Percentiles rank a stretch among this genome's conserved stretches.
These are phyloP conservation scores for Globisporangium heterothallicum DNA, from an alignment of 352 stramenopile species.

Conservation along the genomic window DNA sequence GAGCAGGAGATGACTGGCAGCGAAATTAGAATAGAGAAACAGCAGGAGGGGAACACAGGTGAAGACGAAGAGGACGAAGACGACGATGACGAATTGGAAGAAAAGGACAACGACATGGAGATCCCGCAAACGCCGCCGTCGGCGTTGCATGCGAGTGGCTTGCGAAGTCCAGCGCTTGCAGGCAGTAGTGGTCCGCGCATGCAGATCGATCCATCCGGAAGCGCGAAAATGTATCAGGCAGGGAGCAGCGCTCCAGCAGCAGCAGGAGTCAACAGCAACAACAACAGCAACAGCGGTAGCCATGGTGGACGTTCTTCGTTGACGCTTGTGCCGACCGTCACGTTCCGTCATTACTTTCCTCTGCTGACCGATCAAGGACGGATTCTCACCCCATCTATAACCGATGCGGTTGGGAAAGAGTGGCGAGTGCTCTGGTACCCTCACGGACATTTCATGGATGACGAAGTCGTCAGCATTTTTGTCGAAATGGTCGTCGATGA, in stretches of 20 bases:
- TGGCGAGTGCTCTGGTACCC: conserved; percentile 72
- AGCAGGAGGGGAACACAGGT: background rate
- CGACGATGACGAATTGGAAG: background rate
- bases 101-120: conserved; percentile 1
- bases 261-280: background rate
- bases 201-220: conserved; percentile 18
- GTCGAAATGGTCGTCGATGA: conserved; percentile 42
- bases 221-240: conserved; percentile 17
- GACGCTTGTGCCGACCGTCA: conserved; percentile 15
- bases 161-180: conserved; percentile 5
- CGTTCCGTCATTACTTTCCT: conserved; percentile 34
- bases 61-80: background rate
- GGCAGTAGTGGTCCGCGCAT: conserved; percentile 4
- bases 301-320: conserved; percentile 1
- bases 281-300: background rate
- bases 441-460: conserved; percentile 32
- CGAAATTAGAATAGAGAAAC: too few species aligned
- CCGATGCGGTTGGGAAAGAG: conserved; percentile 29
- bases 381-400: conserved; percentile 22
- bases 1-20: conserved; percentile 2
- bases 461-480: conserved; percentile 48
- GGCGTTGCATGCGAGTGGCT: conserved; percentile 4
- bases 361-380: conserved; percentile 32
- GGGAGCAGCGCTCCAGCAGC: background rate
- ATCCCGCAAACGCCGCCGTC: conserved; percentile 16